Evolutionary conservation across 2,329 filamentous ascomycete genomes (phyloP).

Genomic region (Arthrobotrys sphaeroides): DNA sequence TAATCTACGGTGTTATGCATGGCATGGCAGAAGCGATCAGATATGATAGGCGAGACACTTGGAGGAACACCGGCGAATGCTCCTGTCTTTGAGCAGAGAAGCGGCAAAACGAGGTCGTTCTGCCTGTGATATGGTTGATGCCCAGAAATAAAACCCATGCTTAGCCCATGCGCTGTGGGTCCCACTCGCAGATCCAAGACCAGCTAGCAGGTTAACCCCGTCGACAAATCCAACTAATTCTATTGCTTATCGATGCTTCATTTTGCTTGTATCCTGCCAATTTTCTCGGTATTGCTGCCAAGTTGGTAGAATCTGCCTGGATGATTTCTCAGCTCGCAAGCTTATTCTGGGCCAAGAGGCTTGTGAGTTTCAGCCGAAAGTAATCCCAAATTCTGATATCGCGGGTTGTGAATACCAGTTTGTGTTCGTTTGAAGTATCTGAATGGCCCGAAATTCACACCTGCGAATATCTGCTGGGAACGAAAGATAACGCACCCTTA

Average conservation of each 20-base stretch:
- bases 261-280: conserved; percentile 44
- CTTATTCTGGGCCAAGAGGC: conserved; percentile 27
- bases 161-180: conserved; percentile 19
- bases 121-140: conserved; percentile 31
- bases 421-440: too few species aligned
- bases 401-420: background rate
- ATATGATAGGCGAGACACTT: background rate
- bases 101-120: conserved; percentile 40
- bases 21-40: background rate
- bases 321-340: conserved; percentile 14
- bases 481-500: background rate
- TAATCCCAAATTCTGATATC: background rate
- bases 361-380: conserved; percentile 27
- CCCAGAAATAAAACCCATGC: conserved; percentile 45
- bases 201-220: conserved; percentile 15
- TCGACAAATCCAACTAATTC: conserved; percentile 13
- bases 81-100: background rate
- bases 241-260: conserved; percentile 45
- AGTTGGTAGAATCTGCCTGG: conserved; percentile 18
- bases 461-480: too few species aligned
- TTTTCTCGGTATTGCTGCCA: conserved; percentile 28
- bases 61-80: background rate
- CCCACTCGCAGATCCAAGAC: conserved; percentile 42
- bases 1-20: background rate
- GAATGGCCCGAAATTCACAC: too few species aligned